Evolutionary conservation across 306 rosid species (phyloP).

Genomic region (Herpetospermum pedunculosum): DNA sequence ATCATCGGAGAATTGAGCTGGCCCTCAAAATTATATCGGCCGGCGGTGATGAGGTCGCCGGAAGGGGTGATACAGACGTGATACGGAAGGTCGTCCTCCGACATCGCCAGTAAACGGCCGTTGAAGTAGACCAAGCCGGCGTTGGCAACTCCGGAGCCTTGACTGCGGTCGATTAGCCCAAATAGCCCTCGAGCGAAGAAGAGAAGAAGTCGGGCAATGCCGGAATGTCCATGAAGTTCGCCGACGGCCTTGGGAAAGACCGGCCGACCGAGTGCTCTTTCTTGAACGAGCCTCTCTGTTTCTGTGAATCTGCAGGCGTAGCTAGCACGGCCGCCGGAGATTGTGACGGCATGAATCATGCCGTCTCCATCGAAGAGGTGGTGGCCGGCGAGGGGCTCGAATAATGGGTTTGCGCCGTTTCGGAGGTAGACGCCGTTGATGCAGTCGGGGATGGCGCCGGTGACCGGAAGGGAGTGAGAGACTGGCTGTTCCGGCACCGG

Average conservation of each 20-base stretch:
- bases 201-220: slow-evolving; percentile 4
- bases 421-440: slow-evolving; percentile 2
- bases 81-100: slow-evolving; percentile 2
- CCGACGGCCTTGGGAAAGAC: background rate
- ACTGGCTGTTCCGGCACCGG: slow-evolving; percentile 4
- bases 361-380: slow-evolving; percentile 8
- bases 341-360: slow-evolving; percentile 3
- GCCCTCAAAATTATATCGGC: background rate
- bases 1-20: slow-evolving; percentile 1
- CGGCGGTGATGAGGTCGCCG: background rate
- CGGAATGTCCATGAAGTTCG: slow-evolving; percentile 7
- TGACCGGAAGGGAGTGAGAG: background rate
- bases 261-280: background rate
- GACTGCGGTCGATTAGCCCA: background rate
- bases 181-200: background rate
- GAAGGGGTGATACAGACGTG: background rate
- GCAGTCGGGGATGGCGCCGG: background rate
- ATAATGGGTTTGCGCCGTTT: slow-evolving; percentile 3
- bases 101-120: background rate
- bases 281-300: background rate
- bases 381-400: background rate
- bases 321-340: background rate
- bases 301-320: slow-evolving; percentile 1
- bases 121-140: slow-evolving; percentile 1
- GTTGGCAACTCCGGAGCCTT: slow-evolving; percentile 4